These are phyloP conservation scores for Tuber indicum DNA, from an alignment of 495 filamentous ascomycete genomes.

Conservation along the genomic window DNA sequence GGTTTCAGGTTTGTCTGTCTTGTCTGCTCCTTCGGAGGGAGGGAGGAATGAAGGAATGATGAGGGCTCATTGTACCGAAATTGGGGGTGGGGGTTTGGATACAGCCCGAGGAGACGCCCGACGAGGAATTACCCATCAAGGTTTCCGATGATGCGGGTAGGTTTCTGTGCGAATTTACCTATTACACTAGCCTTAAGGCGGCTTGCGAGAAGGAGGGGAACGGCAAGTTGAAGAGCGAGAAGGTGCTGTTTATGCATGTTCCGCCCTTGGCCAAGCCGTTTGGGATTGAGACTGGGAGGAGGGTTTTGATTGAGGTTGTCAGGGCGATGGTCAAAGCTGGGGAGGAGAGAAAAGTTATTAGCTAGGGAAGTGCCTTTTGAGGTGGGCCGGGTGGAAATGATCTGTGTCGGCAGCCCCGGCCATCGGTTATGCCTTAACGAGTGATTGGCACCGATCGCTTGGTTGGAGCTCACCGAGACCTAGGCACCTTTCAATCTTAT, in stretches of 20 bases:
- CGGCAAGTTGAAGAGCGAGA: slow-evolving; percentile 11
- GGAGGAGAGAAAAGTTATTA: slow-evolving; percentile 13
- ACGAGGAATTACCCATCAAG: slow-evolving; percentile 5
- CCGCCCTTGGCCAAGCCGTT: slow-evolving; percentile 26
- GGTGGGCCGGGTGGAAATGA: not conserved
- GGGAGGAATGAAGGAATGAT: not conserved
- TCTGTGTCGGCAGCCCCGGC: not conserved
- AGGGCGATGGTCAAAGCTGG: slow-evolving; percentile 35
- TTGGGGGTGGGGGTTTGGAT: not conserved
- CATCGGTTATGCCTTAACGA: not conserved
- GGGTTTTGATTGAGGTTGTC: slow-evolving; percentile 62
- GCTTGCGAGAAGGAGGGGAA: slow-evolving; percentile 17
- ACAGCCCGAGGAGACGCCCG: slow-evolving; percentile 25
- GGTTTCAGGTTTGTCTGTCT: slow-evolving; percentile 12
- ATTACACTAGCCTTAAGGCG: slow-evolving; percentile 22
- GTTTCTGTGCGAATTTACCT: slow-evolving; percentile 37
- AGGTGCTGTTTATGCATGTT: slow-evolving; percentile 38
- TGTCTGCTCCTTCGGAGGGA: not conserved
- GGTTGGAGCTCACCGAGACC: not conserved
- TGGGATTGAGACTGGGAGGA: slow-evolving; percentile 42
- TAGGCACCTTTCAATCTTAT: not conserved
- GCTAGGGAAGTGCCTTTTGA: not conserved
- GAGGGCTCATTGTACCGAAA: slow-evolving; percentile 1
- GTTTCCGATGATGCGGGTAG: slow-evolving; percentile 28
- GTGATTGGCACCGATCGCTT: not conserved